Conservation (phyloP, 192 early-diverging fungal species). For the Coemansia furcata region DNA sequence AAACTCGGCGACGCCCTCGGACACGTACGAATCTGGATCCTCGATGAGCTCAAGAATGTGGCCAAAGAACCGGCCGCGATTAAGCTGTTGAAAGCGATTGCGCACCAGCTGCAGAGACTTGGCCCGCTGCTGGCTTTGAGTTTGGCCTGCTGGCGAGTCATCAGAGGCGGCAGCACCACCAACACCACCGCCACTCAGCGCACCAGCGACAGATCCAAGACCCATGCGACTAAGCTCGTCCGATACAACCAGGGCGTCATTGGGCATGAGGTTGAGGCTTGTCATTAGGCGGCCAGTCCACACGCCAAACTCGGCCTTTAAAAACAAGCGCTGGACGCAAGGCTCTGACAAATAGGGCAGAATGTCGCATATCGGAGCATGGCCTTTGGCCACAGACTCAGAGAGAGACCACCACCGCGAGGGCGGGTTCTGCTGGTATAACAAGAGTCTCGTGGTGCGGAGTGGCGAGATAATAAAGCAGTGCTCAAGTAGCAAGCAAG, state of each 20-base stretch:
- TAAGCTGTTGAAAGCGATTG: constrained; percentile 52
- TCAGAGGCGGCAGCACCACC: constrained; percentile 5
- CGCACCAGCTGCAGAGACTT: constrained; percentile 50
- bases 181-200: constrained; percentile 4
- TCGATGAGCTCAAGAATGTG: constrained; percentile 41
- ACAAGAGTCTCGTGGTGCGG: constrained; percentile 35
- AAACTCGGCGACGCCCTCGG: constrained; percentile 44
- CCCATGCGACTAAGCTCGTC: constrained; percentile 52
- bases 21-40: constrained; percentile 30
- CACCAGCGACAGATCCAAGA: constrained; percentile 33
- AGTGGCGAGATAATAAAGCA: constrained; percentile 46
- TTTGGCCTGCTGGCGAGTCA: constrained; percentile 3
- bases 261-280: constrained; percentile 38
- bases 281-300: constrained; percentile 51
- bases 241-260: constrained; percentile 41
- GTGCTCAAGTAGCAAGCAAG: constrained; percentile 48
- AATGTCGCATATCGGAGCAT: constrained; percentile 51
- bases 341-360: constrained; percentile 50
- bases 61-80: constrained; percentile 39
- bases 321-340: constrained; percentile 48
- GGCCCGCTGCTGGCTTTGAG: constrained; percentile 37
- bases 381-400: constrained; percentile 38
- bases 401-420: constrained; percentile 47
- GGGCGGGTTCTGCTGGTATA: constrained; percentile 49
- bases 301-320: constrained; percentile 50